Evolutionary conservation across 805 yeast species (phyloP).

Genomic region (Candida methanosorbosa): DNA sequence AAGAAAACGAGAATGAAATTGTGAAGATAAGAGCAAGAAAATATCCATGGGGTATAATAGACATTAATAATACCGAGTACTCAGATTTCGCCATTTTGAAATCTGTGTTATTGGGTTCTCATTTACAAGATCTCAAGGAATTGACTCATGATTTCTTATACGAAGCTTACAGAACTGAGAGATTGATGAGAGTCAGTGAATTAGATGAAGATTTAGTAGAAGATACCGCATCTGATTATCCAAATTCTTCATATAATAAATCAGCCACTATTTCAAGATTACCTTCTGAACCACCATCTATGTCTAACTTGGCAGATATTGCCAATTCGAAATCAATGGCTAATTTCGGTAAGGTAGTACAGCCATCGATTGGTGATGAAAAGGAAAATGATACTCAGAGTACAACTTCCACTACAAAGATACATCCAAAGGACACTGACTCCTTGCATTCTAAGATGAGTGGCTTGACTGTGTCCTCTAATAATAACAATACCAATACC

Average conservation of each 20-base stretch:
- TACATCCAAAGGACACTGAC: conserved; percentile 5
- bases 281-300: conserved; percentile 39
- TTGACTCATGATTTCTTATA: conserved; percentile 57
- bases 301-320: conserved; percentile 54
- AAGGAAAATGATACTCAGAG: conserved; percentile 7
- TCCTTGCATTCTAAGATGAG: conserved; percentile 9
- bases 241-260: background rate
- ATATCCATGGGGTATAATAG: conserved; percentile 72
- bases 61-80: conserved; percentile 41
- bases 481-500: background rate
- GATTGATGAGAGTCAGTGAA: conserved; percentile 47
- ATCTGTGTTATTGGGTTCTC: conserved; percentile 50
- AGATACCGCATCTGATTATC: conserved; percentile 7
- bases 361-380: background rate
- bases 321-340: conserved; percentile 26
- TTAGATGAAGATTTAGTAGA: conserved; percentile 20
- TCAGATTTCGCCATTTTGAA: conserved; percentile 48
- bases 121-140: conserved; percentile 56
- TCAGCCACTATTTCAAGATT: background rate
- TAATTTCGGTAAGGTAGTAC: conserved; percentile 6
- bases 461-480: conserved; percentile 4
- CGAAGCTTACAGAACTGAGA: conserved; percentile 58
- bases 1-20: conserved; percentile 27
- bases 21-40: conserved; percentile 46
- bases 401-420: conserved; percentile 6